A percentile compares a stretch with the other conserved stretches of the same genome.
These are phyloP conservation scores for Aspergillus steynii DNA, from an alignment of 495 filamentous ascomycete genomes.

Conservation along the genomic window DNA sequence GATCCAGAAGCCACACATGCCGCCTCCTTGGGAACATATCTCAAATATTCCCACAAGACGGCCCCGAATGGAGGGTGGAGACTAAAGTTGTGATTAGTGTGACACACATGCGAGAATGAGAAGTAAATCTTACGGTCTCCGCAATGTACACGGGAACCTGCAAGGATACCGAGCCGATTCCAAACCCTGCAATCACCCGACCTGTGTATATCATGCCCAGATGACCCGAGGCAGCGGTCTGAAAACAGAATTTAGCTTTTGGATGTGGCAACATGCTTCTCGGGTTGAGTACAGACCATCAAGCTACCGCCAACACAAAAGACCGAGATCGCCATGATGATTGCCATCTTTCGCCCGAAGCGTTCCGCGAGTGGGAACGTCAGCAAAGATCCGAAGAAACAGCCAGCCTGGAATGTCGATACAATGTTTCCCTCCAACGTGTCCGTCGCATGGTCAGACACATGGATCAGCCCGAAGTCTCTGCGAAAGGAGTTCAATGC, in stretches of 20 bases:
- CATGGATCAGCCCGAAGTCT: conserved; percentile 50
- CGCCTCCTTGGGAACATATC: conserved; percentile 64
- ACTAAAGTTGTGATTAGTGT: conserved; percentile 36
- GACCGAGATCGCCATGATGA: conserved; percentile 46
- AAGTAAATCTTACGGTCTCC: conserved; percentile 39
- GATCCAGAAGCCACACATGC: conserved; percentile 65
- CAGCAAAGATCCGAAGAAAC: conserved; percentile 37
- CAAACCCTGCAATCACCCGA: conserved; percentile 63
- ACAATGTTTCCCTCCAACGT: conserved; percentile 58
- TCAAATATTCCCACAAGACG: conserved; percentile 71
- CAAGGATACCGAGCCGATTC: conserved; percentile 70
- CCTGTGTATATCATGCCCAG: conserved; percentile 59
- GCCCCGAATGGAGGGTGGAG: conserved; percentile 70
- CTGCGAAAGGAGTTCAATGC: conserved; percentile 54
- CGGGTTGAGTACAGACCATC: conserved; percentile 29
- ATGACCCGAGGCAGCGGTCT: conserved; percentile 47
- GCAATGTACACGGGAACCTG: conserved; percentile 72
- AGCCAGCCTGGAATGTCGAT: conserved; percentile 58
- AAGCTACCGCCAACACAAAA: conserved; percentile 59
- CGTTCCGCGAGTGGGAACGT: conserved; percentile 36
- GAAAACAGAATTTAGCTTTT: conserved; percentile 18
- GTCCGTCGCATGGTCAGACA: conserved; percentile 38
- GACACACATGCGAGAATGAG: not conserved
- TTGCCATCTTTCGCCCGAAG: conserved; percentile 50
- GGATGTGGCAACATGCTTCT: not conserved